phyloP scores from a whole-genome alignment of 2,329 filamentous ascomycete species.

The Colletotrichum liriopes region DNA sequence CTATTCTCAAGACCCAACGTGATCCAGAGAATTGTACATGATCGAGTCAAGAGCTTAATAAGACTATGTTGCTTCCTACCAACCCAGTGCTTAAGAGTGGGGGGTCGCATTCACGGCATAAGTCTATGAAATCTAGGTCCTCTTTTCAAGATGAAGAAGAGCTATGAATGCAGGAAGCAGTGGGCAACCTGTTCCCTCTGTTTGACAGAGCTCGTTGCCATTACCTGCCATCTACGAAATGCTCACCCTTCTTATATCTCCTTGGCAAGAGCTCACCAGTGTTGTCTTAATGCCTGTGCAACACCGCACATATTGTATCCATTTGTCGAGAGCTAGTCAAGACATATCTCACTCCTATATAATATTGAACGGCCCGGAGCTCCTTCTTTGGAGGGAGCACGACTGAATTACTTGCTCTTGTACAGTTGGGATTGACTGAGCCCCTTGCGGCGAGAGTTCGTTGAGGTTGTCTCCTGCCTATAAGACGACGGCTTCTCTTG shows the following conservation, averaged over 20 bases:
- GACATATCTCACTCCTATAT: neutral
- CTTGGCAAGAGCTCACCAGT: neutral
- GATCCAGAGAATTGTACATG: neutral
- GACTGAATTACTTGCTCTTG: neutral
- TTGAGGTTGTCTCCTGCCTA: neutral
- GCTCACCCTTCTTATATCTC: neutral
- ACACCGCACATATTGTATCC: neutral
- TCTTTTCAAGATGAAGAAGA: neutral
- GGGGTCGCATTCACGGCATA: neutral
- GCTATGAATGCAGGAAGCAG: neutral
- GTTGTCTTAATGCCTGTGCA: neutral
- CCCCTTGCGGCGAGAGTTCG: neutral
- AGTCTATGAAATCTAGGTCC: neutral
- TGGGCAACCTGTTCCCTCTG: too few relatives aligned
- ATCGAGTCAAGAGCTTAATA: neutral
- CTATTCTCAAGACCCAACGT: too few relatives aligned
- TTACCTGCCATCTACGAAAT: neutral
- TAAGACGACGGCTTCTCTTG: neutral
- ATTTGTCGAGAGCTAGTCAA: neutral
- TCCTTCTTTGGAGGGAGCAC: neutral
- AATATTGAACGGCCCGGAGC: neutral
- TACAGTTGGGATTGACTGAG: neutral
- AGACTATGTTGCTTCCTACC: neutral
- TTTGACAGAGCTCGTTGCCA: neutral
- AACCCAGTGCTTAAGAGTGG: neutral